Conservation (phyloP, 139 green algal genomes). For the Asterochloris sp. region DNA sequence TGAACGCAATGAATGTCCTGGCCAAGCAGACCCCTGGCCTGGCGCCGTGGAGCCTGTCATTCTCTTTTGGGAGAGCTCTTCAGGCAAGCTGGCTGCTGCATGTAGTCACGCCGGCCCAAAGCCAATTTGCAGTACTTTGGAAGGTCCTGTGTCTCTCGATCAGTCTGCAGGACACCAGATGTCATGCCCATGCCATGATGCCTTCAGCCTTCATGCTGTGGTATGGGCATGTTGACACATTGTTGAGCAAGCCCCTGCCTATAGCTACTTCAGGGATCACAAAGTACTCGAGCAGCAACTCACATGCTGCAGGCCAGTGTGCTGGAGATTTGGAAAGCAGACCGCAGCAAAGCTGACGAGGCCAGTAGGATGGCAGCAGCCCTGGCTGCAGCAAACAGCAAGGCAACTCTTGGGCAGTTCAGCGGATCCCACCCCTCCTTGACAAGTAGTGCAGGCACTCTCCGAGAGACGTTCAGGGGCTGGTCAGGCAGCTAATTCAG, state of each 20-base stretch:
- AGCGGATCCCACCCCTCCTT: slow-evolving; percentile 50
- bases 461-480: no score
- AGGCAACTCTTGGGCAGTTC: slow-evolving; percentile 47
- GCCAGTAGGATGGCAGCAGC: slow-evolving; percentile 44
- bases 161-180: background rate
- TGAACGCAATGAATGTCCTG: slow-evolving; percentile 66
- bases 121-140: background rate
- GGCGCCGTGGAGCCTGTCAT: slow-evolving; percentile 87
- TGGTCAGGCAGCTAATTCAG: no score
- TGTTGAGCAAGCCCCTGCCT: background rate
- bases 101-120: background rate
- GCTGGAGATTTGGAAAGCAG: slow-evolving; percentile 48
- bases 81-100: slow-evolving; percentile 46
- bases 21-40: slow-evolving; percentile 25
- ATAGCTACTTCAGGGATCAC: background rate
- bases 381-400: slow-evolving; percentile 56
- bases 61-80: slow-evolving; percentile 91
- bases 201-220: background rate
- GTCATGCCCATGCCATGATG: background rate
- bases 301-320: slow-evolving; percentile 43
- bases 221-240: background rate
- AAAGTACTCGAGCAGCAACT: background rate
- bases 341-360: slow-evolving; percentile 8
- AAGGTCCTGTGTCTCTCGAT: background rate
- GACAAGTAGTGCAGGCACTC: no score